These are phyloP conservation scores for slime mould (Dictyostelium discoideum) DNA, from an alignment of 78 protist genomes.

Conservation along the genomic window DNA sequence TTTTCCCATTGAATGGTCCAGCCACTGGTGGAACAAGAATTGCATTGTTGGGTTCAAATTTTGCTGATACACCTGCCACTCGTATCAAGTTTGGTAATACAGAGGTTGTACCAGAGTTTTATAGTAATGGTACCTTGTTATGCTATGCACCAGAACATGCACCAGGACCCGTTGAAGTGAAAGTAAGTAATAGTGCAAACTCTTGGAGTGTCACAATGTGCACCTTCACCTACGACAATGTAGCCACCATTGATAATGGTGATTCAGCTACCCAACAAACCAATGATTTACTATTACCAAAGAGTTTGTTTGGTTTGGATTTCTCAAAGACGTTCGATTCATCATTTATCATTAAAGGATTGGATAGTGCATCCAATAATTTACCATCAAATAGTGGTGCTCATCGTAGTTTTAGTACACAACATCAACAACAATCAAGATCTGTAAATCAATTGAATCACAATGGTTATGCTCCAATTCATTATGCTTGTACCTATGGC, in stretches of 20 bases:
- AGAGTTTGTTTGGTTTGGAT: conserved; percentile 42
- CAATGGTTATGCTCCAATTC: conserved; percentile 1
- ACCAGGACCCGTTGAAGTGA: conserved; percentile 76
- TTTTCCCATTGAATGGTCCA: conserved; percentile 81
- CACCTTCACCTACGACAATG: conserved; percentile 49
- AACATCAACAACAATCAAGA: background rate
- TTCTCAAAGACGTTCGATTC: conserved; percentile 41
- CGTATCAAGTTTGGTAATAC: conserved; percentile 69
- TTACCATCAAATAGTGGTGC: background rate
- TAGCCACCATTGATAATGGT: background rate
- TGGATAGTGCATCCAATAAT: background rate
- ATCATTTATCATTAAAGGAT: conserved; percentile 17
- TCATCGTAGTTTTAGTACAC: background rate
- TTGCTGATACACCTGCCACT: conserved; percentile 84
- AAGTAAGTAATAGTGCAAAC: conserved; percentile 71
- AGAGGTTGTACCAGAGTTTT: conserved; percentile 80
- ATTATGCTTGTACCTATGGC: background rate
- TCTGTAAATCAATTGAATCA: background rate
- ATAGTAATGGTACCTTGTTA: conserved; percentile 62
- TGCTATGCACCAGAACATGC: conserved; percentile 83
- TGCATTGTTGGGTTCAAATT: conserved; percentile 80
- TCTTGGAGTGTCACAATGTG: conserved; percentile 61
- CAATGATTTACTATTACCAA: conserved; percentile 2
- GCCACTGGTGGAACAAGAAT: conserved; percentile 84
- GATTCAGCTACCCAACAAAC: background rate